phyloP scores from a whole-genome alignment of 2,329 filamentous ascomycete species.

The Ophiostoma ips region DNA sequence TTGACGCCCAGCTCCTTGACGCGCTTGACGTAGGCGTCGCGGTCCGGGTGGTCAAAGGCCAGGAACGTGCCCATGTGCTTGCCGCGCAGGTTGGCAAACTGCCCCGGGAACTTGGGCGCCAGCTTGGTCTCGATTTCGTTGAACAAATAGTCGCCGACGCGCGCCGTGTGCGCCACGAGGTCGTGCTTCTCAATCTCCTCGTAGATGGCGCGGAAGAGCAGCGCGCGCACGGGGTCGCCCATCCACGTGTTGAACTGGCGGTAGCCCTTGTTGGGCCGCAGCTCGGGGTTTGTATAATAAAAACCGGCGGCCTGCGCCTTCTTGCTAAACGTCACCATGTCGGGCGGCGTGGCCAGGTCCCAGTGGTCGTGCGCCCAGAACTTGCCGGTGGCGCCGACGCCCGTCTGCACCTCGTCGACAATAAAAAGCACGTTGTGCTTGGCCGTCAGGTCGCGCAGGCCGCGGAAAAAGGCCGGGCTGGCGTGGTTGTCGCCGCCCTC shows the following conservation, averaged over 20 bases:
- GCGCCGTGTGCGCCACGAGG: constrained; percentile 66
- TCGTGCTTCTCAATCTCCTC: constrained; percentile 60
- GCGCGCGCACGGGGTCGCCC: constrained; percentile 75
- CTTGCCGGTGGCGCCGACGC: constrained; percentile 78
- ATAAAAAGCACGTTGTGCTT: constrained; percentile 71
- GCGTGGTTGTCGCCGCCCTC: constrained; percentile 94
- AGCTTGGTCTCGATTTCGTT: constrained; percentile 48
- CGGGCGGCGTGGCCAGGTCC: constrained; percentile 63
- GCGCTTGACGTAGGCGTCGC: constrained; percentile 65
- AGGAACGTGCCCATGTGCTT: constrained; percentile 85
- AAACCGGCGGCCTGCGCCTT: constrained; percentile 90
- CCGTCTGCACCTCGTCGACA: constrained; percentile 88
- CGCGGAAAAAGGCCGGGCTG: constrained; percentile 72
- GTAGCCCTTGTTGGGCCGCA: constrained; percentile 84
- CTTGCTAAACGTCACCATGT: constrained; percentile 92
- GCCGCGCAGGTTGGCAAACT: constrained; percentile 72
- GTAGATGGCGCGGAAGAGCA: constrained; percentile 77
- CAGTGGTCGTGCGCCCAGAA: constrained; percentile 98
- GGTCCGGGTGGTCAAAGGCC: constrained; percentile 69
- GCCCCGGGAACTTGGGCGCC: constrained; percentile 53
- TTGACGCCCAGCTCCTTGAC: constrained; percentile 74
- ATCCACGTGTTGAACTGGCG: constrained; percentile 97
- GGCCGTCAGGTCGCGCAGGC: constrained; percentile 64
- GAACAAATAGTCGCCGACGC: constrained; percentile 67
- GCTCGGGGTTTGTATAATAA: constrained; percentile 68